Evolutionary conservation across 345 rosid species (phyloP).

Genomic region (Clarkia xantiana): DNA sequence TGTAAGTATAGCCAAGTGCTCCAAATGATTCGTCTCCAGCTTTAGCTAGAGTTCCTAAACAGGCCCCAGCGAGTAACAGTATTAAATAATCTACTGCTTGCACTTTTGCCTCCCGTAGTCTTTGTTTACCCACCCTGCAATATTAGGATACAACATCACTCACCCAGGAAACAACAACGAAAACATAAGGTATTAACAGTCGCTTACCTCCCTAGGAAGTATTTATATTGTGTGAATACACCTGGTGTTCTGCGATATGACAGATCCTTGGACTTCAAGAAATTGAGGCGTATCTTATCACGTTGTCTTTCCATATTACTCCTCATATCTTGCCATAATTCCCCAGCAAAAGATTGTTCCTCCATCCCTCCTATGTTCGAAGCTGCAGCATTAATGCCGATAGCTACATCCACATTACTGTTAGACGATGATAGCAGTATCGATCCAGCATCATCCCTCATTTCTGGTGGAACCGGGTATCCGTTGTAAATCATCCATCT

Average conservation of each 20-base stretch:
- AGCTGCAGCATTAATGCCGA: conserved; percentile 11
- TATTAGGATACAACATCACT: neutral
- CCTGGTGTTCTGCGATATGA: conserved; percentile 66
- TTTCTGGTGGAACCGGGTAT: conserved; percentile 54
- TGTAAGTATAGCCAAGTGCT: conserved; percentile 53
- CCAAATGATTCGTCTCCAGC: conserved; percentile 62
- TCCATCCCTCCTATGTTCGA: conserved; percentile 6
- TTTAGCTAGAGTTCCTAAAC: conserved; percentile 64
- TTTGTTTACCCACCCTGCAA: conserved; percentile 69
- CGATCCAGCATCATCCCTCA: conserved; percentile 29
- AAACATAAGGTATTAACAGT: neutral
- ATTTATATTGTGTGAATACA: conserved; percentile 48
- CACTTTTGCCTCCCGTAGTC: conserved; percentile 63
- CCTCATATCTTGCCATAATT: conserved; percentile 77
- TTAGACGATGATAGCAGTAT: conserved; percentile 6
- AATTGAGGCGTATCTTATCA: conserved; percentile 55
- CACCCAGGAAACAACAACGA: too few relatives aligned
- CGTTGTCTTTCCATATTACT: conserved; percentile 41
- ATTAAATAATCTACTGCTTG: conserved; percentile 80
- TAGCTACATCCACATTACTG: conserved; percentile 11
- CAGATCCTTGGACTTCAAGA: conserved; percentile 48
- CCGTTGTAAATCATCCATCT: conserved; percentile 93
- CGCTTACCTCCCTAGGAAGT: conserved; percentile 71
- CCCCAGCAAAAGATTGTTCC: conserved; percentile 62
- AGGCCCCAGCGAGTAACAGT: conserved; percentile 85